These are phyloP conservation scores for Pichia sp. DNA, from an alignment of 1,139 yeast species.

Conservation along the genomic window DNA sequence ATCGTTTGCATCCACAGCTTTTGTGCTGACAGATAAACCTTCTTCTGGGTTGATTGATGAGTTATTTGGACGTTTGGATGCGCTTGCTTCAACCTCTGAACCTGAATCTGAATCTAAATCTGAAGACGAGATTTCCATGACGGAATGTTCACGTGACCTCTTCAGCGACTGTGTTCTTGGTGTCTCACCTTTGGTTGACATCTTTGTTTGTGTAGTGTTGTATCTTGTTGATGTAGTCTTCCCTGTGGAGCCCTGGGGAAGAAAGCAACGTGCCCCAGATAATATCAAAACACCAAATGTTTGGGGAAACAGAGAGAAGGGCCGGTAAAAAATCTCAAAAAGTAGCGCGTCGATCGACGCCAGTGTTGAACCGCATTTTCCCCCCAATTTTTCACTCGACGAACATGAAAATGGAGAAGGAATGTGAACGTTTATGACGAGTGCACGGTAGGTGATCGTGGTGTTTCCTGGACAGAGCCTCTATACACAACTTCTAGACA, in stretches of 20 bases:
- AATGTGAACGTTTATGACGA: too few relatives aligned
- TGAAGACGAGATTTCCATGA: neutral
- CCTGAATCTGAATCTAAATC: neutral
- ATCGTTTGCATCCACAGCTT: neutral
- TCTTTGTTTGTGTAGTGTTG: too few relatives aligned
- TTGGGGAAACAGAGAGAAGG: too few relatives aligned
- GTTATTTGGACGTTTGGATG: neutral
- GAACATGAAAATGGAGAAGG: neutral
- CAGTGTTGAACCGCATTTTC: too few relatives aligned
- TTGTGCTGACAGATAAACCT: constrained; percentile 7
- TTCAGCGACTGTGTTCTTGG: neutral
- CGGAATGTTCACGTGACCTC: neutral
- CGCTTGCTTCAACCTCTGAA: neutral
- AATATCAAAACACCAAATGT: too few relatives aligned
- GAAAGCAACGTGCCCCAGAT: too few relatives aligned
- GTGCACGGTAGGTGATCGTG: too few relatives aligned
- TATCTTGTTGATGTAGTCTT: too few relatives aligned
- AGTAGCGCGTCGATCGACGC: neutral
- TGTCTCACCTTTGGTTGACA: neutral
- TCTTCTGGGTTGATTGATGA: constrained; percentile 2
- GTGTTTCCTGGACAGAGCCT: too few relatives aligned
- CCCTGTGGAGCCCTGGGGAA: too few relatives aligned
- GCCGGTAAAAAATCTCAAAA: too few relatives aligned
- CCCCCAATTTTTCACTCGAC: neutral
- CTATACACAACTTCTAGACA: too few relatives aligned